Evolutionary conservation across 441 rosid species (phyloP), one percentile per base, ranked within the genome.

Genomic region (Syzygium malaccense): DNA sequence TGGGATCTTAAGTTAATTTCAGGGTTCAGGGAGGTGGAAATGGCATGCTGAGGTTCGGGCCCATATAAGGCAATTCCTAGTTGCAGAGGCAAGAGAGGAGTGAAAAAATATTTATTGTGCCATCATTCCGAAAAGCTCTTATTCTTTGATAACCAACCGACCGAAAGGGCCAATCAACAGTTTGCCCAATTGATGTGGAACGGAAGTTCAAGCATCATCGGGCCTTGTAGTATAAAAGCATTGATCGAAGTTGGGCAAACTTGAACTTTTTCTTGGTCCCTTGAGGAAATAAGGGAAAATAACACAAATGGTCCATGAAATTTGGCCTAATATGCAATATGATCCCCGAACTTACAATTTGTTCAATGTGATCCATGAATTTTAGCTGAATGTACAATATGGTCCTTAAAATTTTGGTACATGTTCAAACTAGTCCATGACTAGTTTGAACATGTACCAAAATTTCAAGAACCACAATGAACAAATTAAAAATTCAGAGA

Each of bases 41-140:
- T 25, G 7, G 90, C 91, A 13, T 92, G 95, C 53, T 93, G 94
- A 2, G 93, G 94, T 18, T 88, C 71, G 49, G 94, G 94, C 33
- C 79, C 89, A 2, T 89, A 90, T 41, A 87, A 90, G 78, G 93
- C 89, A 20, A 55, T 33, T 32, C 84, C 9, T 6, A 90, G 90
- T 5, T 91, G 92, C 14, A 92, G 80, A 57, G 86, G 86, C 14
- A 83, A 28, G 45, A 49, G 92, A 64, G 75, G 83, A 6, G 37
- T n/a, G 60, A 64, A 14, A 20, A 37, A 66, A 12, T 86, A 78
- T 49, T 25, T 41, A 25, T 20, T 91, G 4, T 92, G 93, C 41
- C 86, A 37, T 4, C 71, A 87, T 55, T 89, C 89, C 1, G n/a
- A 80, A 8, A 88, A 92, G 6, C 86, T 88, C 58, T 14, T 91